A percentile compares a stretch with the other conserved stretches of the same genome.
These are phyloP conservation scores for Biscutella auriculata DNA, from an alignment of 441 rosid species.

Conservation along the genomic window DNA sequence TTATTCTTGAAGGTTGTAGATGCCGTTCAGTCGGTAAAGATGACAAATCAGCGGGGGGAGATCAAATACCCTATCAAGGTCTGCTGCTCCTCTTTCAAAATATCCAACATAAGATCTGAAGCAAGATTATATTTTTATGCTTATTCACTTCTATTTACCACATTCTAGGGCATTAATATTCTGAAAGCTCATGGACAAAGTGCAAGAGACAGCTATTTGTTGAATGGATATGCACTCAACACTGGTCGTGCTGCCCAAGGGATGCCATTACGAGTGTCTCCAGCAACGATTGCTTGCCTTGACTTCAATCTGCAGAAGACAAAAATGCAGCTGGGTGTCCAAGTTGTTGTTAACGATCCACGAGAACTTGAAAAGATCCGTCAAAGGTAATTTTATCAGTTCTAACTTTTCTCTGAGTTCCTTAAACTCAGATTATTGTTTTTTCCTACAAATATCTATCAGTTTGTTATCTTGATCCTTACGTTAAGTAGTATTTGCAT, in stretches of 20 bases:
- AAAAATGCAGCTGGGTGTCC: constrained; percentile 95
- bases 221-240: constrained; percentile 88
- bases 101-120: background rate
- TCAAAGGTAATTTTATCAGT: constrained; percentile 45
- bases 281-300: constrained; percentile 90
- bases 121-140: background rate
- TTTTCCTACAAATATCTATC: background rate
- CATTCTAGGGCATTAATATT: constrained; percentile 68
- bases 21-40: constrained; percentile 75
- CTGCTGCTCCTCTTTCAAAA: constrained; percentile 9
- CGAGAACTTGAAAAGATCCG: constrained; percentile 98
- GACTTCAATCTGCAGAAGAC: constrained; percentile 96
- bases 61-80: constrained; percentile 96
- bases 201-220: constrained; percentile 79
- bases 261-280: constrained; percentile 79
- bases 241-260: constrained; percentile 99
- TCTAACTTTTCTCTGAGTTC: background rate
- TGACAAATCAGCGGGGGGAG: constrained; percentile 86
- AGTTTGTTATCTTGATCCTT: background rate
- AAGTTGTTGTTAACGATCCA: constrained; percentile 85
- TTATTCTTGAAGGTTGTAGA: constrained; percentile 58
- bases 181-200: constrained; percentile 95
- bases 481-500: background rate
- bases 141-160: constrained; percentile 1
- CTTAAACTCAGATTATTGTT: background rate